These are phyloP conservation scores for Gloeostereum incarnatum DNA, from an alignment of 768 basidiomycete genomes.

Conservation along the genomic window DNA sequence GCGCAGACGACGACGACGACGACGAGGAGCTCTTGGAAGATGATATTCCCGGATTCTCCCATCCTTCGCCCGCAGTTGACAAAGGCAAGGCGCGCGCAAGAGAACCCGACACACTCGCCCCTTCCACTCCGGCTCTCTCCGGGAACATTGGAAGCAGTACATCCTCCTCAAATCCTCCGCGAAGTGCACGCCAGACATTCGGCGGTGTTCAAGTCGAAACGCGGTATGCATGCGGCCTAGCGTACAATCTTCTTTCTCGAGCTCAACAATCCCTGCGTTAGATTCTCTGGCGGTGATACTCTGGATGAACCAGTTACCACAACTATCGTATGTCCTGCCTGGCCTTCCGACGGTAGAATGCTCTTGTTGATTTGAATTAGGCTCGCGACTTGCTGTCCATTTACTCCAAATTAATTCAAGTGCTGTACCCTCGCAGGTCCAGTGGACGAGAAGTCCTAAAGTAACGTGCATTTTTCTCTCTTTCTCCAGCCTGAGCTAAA, in stretches of 20 bases:
- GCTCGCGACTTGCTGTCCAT: slow-evolving; percentile 85
- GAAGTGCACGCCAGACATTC: slow-evolving; percentile 50
- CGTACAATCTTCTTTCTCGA: slow-evolving; percentile 1
- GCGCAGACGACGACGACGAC: too few relatives aligned
- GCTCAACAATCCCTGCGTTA: slow-evolving; percentile 17
- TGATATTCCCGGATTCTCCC: slow-evolving; percentile 70
- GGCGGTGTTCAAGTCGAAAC: slow-evolving; percentile 89
- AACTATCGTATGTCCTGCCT: slow-evolving; percentile 84
- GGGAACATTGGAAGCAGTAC: slow-evolving; percentile 69
- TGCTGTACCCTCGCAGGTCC: slow-evolving; percentile 77
- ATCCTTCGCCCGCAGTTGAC: slow-evolving; percentile 44
- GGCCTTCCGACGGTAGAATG: slow-evolving; percentile 4
- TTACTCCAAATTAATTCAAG: slow-evolving; percentile 88
- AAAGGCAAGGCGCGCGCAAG: slow-evolving; percentile 69
- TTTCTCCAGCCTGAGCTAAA: slow-evolving; percentile 2
- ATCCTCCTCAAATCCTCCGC: slow-evolving; percentile 21
- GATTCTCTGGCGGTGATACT: slow-evolving; percentile 79
- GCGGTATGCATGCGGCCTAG: slow-evolving; percentile 37
- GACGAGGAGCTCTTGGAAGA: slow-evolving; percentile 83
- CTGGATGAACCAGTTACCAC: slow-evolving; percentile 86
- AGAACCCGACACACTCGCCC: slow-evolving; percentile 42
- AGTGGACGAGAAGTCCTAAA: slow-evolving; percentile 72
- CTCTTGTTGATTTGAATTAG: slow-evolving; percentile 27
- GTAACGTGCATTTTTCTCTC: slow-evolving; percentile 26
- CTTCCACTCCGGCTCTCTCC: slow-evolving; percentile 40